A percentile compares a stretch with the other conserved stretches of the same genome.
These are phyloP conservation scores for Pyricularia pennisetigena DNA, from an alignment of 2,329 filamentous ascomycete genomes.

Conservation along the genomic window DNA sequence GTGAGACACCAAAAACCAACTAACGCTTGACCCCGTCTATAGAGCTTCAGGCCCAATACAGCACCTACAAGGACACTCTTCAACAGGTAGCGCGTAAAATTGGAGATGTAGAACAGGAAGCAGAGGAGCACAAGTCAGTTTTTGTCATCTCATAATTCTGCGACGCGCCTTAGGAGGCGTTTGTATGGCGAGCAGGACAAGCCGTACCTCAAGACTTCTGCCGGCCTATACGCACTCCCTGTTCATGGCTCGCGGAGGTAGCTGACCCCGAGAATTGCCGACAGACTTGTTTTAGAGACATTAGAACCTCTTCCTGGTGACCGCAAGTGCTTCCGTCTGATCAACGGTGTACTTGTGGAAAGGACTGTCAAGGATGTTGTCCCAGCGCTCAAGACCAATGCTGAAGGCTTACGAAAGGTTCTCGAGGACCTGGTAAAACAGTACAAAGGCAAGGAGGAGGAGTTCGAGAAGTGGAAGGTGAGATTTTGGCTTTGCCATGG, in stretches of 20 bases:
- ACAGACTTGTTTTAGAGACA: slow-evolving; percentile 87
- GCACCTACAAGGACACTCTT: slow-evolving; percentile 66
- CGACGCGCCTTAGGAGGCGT: neutral
- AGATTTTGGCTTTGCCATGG: slow-evolving; percentile 15
- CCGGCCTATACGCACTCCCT: neutral
- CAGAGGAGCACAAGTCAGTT: slow-evolving; percentile 93
- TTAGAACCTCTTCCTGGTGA: slow-evolving; percentile 71
- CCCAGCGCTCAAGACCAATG: slow-evolving; percentile 85
- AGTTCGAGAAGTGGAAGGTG: slow-evolving; percentile 99
- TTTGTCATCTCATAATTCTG: neutral
- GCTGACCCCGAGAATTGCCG: neutral
- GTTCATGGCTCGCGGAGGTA: neutral
- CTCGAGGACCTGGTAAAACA: slow-evolving; percentile 92
- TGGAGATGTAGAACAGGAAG: slow-evolving; percentile 93
- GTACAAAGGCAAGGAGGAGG: slow-evolving; percentile 88
- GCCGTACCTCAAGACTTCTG: neutral
- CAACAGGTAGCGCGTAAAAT: slow-evolving; percentile 95
- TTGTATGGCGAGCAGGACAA: neutral
- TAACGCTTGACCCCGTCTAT: slow-evolving; percentile 6
- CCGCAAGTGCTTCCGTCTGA: slow-evolving; percentile 97
- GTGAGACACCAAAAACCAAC: neutral
- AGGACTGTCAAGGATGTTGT: slow-evolving; percentile 88
- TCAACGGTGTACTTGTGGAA: slow-evolving; percentile 94
- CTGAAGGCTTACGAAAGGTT: slow-evolving; percentile 87
- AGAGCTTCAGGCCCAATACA: slow-evolving; percentile 77